phyloP scores from a whole-genome alignment of 352 stramenopile genomes.

The Pythium utonaiense region DNA sequence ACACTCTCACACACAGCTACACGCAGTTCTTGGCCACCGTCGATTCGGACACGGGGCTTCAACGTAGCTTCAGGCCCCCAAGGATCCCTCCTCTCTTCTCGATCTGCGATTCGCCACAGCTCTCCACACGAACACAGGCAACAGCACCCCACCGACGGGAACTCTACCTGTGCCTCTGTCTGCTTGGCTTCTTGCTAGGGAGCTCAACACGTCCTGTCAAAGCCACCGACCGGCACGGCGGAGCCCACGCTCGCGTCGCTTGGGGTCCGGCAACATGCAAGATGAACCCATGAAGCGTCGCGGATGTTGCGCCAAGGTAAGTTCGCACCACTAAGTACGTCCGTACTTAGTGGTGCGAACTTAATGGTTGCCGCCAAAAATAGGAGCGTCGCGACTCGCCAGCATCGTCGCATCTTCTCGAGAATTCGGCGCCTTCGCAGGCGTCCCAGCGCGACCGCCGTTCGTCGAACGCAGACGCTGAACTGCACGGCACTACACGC shows the following conservation, averaged over 20 bases:
- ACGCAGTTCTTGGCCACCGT: background rate
- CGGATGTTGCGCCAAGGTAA: constrained; percentile 17
- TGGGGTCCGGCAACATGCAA: background rate
- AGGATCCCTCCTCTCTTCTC: background rate
- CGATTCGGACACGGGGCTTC: background rate
- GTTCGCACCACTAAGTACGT: constrained; percentile 5
- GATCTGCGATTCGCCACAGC: background rate
- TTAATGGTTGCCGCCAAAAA: constrained; percentile 11
- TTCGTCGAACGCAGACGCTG: background rate
- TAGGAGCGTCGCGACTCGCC: background rate
- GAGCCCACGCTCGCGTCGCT: constrained; percentile 10
- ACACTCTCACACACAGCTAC: background rate
- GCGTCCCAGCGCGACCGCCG: background rate
- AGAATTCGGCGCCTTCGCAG: constrained; percentile 2
- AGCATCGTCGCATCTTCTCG: constrained; percentile 6
- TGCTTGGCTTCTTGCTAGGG: background rate
- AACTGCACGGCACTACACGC: background rate
- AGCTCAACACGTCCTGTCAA: background rate
- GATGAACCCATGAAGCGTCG: constrained; percentile 26
- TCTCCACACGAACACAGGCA: background rate
- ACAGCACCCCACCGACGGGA: no score
- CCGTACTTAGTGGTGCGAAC: constrained; percentile 10
- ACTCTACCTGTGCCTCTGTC: no score
- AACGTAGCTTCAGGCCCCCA: background rate
- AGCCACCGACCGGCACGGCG: background rate